Percentiles rank a stretch among this genome's conserved stretches.
These are phyloP conservation scores for Botrytis sinoallii DNA, from an alignment of 2,329 filamentous ascomycete genomes.

Conservation along the genomic window DNA sequence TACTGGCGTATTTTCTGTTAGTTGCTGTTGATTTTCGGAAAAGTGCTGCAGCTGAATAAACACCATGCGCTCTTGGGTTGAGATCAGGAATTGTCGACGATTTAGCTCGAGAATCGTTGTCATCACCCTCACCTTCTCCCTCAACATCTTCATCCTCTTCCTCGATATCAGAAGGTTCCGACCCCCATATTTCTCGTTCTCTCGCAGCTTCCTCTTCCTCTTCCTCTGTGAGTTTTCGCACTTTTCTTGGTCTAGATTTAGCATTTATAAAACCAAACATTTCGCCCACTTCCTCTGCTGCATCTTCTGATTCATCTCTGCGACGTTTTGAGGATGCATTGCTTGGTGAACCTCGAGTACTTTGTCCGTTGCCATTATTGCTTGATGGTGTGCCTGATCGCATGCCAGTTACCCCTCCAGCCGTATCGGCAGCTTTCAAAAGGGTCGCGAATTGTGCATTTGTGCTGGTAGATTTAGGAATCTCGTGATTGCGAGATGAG, in stretches of 20 bases:
- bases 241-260: slow-evolving; percentile 20
- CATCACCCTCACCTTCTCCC: background rate
- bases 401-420: slow-evolving; percentile 24
- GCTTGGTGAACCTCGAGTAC: background rate
- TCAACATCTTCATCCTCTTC: slow-evolving; percentile 10
- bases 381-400: slow-evolving; percentile 10
- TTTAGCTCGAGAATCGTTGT: slow-evolving; percentile 6
- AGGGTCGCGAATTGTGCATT: slow-evolving; percentile 33
- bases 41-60: slow-evolving; percentile 34
- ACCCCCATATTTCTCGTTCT: slow-evolving; percentile 36
- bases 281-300: slow-evolving; percentile 9
- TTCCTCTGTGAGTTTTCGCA: slow-evolving; percentile 20
- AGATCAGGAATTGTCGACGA: slow-evolving; percentile 21
- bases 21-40: slow-evolving; percentile 33
- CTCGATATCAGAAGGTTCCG: slow-evolving; percentile 27
- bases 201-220: slow-evolving; percentile 26
- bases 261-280: slow-evolving; percentile 19
- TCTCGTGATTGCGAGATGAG: slow-evolving; percentile 8
- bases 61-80: slow-evolving; percentile 32
- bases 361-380: slow-evolving; percentile 5
- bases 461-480: slow-evolving; percentile 3
- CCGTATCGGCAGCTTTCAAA: slow-evolving; percentile 32
- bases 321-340: slow-evolving; percentile 5
- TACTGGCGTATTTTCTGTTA: slow-evolving; percentile 36
- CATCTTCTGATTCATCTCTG: slow-evolving; percentile 15